Evolutionary conservation across 1,284 basidiomycete genomes (phyloP).

Genomic region (Rhodotorula sp.): DNA sequence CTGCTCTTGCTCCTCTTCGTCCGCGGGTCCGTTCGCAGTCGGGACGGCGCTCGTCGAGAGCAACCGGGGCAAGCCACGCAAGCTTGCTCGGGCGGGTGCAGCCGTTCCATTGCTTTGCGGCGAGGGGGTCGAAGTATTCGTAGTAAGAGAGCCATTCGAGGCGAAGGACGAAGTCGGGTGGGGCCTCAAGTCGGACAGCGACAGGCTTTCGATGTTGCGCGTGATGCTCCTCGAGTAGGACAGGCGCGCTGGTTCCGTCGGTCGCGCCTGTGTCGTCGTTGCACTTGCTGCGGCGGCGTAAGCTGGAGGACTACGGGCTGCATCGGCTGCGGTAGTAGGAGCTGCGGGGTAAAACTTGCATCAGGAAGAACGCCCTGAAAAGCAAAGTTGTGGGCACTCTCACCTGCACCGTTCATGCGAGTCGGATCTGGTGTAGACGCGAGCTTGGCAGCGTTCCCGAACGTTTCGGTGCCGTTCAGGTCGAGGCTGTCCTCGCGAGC

Average conservation of each 20-base stretch:
- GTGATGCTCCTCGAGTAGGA: slow-evolving; percentile 7
- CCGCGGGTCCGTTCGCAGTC: neutral
- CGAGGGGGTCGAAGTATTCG: neutral
- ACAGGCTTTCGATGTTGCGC: slow-evolving; percentile 24
- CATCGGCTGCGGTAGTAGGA: no score
- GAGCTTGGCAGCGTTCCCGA: no score
- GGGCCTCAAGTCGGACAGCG: slow-evolving; percentile 11
- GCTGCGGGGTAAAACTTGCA: no score
- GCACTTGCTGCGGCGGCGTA: no score
- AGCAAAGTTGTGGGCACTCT: no score
- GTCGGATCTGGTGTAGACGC: no score
- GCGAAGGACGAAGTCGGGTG: neutral
- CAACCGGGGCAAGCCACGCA: slow-evolving; percentile 31
- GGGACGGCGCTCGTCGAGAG: slow-evolving; percentile 25
- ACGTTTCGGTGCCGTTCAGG: no score
- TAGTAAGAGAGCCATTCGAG: neutral
- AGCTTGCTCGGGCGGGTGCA: neutral
- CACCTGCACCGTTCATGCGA: no score
- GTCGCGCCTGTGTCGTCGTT: no score
- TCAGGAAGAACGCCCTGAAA: no score
- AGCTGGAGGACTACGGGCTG: no score
- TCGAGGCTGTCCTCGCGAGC: no score
- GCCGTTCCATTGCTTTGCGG: neutral
- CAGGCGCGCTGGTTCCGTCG: neutral
- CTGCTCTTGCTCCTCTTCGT: slow-evolving; percentile 14